Evolutionary conservation across 2,329 filamentous ascomycete species (phyloP), one percentile per base, ranked within the genome.

Genomic region (Chaetomium sp.): DNA sequence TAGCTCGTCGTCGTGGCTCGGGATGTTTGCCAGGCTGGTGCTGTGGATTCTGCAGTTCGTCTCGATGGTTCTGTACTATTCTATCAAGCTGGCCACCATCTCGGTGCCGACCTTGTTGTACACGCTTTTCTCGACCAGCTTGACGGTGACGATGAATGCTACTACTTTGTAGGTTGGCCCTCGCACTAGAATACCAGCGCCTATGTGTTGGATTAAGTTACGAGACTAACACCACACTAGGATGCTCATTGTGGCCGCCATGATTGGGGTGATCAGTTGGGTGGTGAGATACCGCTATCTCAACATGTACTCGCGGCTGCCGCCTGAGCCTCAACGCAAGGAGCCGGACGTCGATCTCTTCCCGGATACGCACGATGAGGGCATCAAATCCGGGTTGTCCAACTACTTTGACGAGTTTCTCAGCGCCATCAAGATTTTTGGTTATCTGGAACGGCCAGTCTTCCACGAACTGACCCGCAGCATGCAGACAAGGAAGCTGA

Each of bases 111-210:
- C 89, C 69, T 84, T 94, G 71, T 81, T 97, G 14, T 99, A 95
- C 70, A 88, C 85, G 5, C 77, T 96, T 59, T 89, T 96, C 67
- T 96, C 91, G 5, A 92, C 90, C 61, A 96, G 89, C 71, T 77
- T 95, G 76, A 99, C 94, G 0, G 89, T 99, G 67, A 99, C 94
- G 9, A 95, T 99, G 91, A 97, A 97, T 70, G 92, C 94, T 64
- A 97, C 92, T 19, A 99, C 94, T 14, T 73, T 99, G 85, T 95
- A 83, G 68, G 85, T 60, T 54, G 35, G 27, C 14, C 6, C 14
- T 14, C 10, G 34, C 8, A 9, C 19, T 8, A 9, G 4, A 12
- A 27, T 27, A 37, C 34, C 3, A 10, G 33, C 33, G 6, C 33
- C 5, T 10, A 9, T 27, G 19, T 27, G 19, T 27, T 27, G 19